Base-by-base conservation (phyloP, 495 filamentous ascomycete genomes). In the Pyrenula aspistea region DNA sequence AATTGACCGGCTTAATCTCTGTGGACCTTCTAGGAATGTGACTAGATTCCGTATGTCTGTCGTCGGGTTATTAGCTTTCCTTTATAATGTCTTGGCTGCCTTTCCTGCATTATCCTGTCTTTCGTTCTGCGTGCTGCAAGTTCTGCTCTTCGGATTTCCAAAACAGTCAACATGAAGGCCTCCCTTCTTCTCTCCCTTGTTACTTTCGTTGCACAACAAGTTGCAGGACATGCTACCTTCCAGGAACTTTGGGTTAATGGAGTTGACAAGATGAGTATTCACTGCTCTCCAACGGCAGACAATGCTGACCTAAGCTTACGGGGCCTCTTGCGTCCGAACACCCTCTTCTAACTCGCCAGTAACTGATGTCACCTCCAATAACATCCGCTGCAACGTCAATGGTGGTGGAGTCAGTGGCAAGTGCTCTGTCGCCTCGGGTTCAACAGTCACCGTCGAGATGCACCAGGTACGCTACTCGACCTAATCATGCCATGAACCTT, bases 381-480 rank as follows among this genome's bases (percentile, higher is more conserved):
- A 77, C 54, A 72, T 81, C 23, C 66, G 77, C 42, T 80, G 76
- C 67, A 76, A 74, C 56, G 60, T 65, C 2, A 68, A 67, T 10
- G 63, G 67, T 54, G 63, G 8, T 42, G 31, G 31, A 8, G 31
- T 42, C 31, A 42, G 31, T 42, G 31, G 31, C 15, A 42, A 42
- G 15, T 42, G 23, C 10, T 57, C 55, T 51, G 55, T 51, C 51
- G 2, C 48, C 47, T 74, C 76, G 20, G 76, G 76, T 10, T 61
- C 60, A 0, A 75, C 69, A 1, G 70, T 79, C 2, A 74, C 74
- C 2, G 72, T 78, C 2, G 77, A 78, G 68, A 78, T 80, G 70
- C 77, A 80, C 57, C 71, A 42, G 31, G 31, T 42, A 42, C 4
- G 15, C 31, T 15, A 42, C 31, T 42, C 8, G 15, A 42, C 15